Conservation (phyloP, 148 eudicot genomes). For the Talinum fruticosum region DNA sequence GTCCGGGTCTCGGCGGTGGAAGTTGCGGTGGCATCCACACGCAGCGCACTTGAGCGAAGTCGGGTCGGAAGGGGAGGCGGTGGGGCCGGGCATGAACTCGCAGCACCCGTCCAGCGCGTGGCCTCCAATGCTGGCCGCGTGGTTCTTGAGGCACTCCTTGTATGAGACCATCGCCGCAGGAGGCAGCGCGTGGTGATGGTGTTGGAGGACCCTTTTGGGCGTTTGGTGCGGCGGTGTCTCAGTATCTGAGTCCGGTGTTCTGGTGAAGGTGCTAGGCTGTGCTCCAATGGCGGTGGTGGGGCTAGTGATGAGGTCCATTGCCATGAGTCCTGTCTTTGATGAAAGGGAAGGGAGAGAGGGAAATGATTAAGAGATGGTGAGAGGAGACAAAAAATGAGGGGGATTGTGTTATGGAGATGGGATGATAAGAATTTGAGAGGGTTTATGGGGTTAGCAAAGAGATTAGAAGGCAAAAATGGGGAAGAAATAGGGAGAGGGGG, state of each 20-base stretch:
- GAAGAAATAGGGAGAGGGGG: neutral
- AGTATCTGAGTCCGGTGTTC: slow-evolving; percentile 36
- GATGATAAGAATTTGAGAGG: neutral
- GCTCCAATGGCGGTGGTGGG: slow-evolving; percentile 5
- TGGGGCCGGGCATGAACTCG: slow-evolving; percentile 72
- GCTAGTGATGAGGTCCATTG: slow-evolving; percentile 23
- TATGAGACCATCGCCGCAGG: slow-evolving; percentile 27
- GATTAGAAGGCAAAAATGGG: neutral
- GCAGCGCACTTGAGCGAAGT: slow-evolving; percentile 66
- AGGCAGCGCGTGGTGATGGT: slow-evolving; percentile 18
- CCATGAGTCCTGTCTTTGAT: neutral
- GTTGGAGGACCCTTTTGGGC: slow-evolving; percentile 19
- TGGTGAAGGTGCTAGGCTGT: neutral
- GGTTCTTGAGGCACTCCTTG: slow-evolving; percentile 74
- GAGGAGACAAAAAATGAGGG: neutral
- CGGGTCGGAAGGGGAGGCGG: slow-evolving; percentile 34
- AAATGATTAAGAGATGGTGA: neutral
- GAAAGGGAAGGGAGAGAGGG: neutral
- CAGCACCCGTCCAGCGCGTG: slow-evolving; percentile 88
- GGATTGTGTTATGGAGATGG: no score
- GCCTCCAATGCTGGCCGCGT: slow-evolving; percentile 73
- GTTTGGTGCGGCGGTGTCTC: slow-evolving; percentile 38
- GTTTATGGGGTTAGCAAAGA: neutral
- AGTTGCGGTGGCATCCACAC: slow-evolving; percentile 87
- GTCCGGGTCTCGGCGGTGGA: slow-evolving; percentile 73